These are phyloP conservation scores for Kodamaea jinghongensis DNA, from an alignment of 805 yeast genomes.

Conservation along the genomic window DNA sequence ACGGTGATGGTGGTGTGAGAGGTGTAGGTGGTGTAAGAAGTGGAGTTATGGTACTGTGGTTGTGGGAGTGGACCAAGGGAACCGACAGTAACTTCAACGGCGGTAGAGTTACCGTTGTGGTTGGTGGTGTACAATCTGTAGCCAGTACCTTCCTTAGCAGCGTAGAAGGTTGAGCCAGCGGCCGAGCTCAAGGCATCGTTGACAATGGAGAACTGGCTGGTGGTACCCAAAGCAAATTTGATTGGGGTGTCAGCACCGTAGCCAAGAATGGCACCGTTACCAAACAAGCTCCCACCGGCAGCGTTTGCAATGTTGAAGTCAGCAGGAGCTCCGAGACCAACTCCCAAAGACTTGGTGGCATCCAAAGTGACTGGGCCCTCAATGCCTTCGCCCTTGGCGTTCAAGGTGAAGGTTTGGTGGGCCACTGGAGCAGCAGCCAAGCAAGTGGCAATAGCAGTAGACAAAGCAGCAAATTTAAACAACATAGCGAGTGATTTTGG, in stretches of 20 bases:
- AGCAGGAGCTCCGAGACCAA: constrained; percentile 18
- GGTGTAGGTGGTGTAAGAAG: constrained; percentile 7
- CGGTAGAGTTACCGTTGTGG: background rate
- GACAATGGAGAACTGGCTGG: constrained; percentile 16
- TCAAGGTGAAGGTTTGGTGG: constrained; percentile 28
- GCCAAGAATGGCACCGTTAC: constrained; percentile 13
- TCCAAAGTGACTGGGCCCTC: constrained; percentile 17
- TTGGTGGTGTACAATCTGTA: background rate
- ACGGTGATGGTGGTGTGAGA: constrained; percentile 24
- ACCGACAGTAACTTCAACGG: background rate
- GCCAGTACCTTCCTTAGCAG: background rate
- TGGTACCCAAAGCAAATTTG: constrained; percentile 11
- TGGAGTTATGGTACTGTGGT: too few species aligned
- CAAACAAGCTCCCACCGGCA: constrained; percentile 22
- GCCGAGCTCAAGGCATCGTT: constrained; percentile 10
- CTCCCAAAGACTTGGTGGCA: constrained; percentile 21
- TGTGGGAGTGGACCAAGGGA: too few species aligned
- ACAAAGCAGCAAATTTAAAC: constrained; percentile 17
- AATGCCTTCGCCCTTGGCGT: constrained; percentile 26
- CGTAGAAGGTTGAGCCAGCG: constrained; percentile 1
- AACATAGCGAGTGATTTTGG: constrained; percentile 4
- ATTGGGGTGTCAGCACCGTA: constrained; percentile 17
- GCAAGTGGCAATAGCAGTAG: constrained; percentile 10
- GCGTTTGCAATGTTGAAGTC: constrained; percentile 28
- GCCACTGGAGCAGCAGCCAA: constrained; percentile 27